phyloP scores from a whole-genome alignment of 176 grass and related monocot genomes.

The Triticum urartu region DNA sequence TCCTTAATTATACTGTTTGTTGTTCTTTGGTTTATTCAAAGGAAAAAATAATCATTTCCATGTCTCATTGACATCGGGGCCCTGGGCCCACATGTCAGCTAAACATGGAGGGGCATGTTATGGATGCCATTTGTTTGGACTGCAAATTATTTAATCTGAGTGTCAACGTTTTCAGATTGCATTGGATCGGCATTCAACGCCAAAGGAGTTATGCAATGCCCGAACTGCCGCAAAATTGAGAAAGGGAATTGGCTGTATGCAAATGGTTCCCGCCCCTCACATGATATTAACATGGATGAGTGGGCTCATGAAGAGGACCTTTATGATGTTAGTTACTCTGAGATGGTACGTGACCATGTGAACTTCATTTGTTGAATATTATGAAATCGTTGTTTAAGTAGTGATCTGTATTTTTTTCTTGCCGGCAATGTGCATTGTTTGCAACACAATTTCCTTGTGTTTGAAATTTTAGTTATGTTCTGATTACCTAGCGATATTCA shows the following conservation, averaged over 20 bases:
- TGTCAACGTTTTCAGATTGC: constrained; percentile 64
- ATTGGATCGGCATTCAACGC: constrained; percentile 99
- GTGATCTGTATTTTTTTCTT: constrained; percentile 3
- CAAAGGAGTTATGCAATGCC: constrained; percentile 97
- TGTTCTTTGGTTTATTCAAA: constrained; percentile 12
- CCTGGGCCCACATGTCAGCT: neutral
- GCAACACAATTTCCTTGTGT: neutral
- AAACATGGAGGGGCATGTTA: neutral
- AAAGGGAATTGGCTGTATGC: constrained; percentile 97
- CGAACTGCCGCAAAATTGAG: constrained; percentile 96
- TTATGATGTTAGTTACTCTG: constrained; percentile 80
- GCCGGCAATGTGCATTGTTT: neutral
- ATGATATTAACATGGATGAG: constrained; percentile 73
- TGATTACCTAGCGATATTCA: neutral
- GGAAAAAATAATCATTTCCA: neutral
- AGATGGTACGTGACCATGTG: constrained; percentile 50
- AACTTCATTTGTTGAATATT: neutral
- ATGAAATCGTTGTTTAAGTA: neutral
- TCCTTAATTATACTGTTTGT: constrained; percentile 2
- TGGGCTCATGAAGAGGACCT: constrained; percentile 90
- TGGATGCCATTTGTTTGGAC: neutral
- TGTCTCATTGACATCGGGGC: neutral
- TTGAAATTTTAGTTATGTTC: neutral
- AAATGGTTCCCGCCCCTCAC: constrained; percentile 55
- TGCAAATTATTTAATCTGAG: neutral